Evolutionary conservation across 2,329 filamentous ascomycete genomes (phyloP), one percentile per base, ranked within the genome.

Genomic region (Cadophora sp.): DNA sequence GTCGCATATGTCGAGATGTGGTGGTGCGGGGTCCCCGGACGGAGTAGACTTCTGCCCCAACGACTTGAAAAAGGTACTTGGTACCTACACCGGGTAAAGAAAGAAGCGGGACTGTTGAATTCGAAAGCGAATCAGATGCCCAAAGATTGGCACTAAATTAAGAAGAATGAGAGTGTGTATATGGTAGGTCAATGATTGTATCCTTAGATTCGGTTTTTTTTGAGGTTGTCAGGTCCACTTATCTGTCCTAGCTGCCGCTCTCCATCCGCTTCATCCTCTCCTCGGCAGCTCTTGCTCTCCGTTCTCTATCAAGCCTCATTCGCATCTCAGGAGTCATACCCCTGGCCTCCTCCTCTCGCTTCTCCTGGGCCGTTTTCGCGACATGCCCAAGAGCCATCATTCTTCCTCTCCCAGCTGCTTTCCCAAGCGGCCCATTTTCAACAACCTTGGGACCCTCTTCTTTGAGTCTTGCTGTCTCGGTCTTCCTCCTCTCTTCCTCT

Each of bases 311-410:
- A 63, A 98, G 79, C 77, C 87, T 88, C 86, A 89, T 87, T 77
- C 89, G 87, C 87, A 96, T 94, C 80, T 98, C 95, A 0, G 93
- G 89, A 50, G 92, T 96, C 81, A 98, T 83, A 0, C 95, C 94
- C 70, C 93, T 87, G 59, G 86, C 86, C 78, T 97, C 94, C 76
- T 96, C 93, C 76, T 95, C 91, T 70, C 94, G 86, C 76, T 86
- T 88, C 78, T 97, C 93, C 73, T 94, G 88, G 0, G 90, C 90
- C 20, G 91, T 91, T 83, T 94, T 94, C 70, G 85, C 84, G 33
- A 87, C 79, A 1, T 85, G 85, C n/a, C 90, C 83, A 45, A 86
- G 78, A 65, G 9, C 83, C 80, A 30, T 82, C 75, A 69, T 83
- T 86, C 73, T 82, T 85, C 59, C 83, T 82, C 73, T 83, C 75